Conservation (phyloP, 306 rosid genomes). For the Glycine tomentella region DNA sequence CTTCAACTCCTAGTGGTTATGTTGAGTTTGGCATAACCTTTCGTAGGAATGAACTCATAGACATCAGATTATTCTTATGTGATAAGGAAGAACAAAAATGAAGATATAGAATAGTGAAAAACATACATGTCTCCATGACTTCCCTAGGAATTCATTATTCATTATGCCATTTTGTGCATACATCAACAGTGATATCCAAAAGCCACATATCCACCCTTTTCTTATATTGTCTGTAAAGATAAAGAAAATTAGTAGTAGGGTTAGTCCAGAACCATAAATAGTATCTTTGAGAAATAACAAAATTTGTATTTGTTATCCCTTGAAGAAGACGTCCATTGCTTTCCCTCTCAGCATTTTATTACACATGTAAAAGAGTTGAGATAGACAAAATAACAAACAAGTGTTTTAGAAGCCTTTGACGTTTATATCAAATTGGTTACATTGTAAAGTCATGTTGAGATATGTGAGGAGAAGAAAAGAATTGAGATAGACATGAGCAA, state of each 20-base stretch:
- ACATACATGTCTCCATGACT: background rate
- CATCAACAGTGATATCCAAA: background rate
- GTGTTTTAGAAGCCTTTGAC: no score
- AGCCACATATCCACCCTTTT: slow-evolving; percentile 4
- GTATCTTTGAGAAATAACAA: no score
- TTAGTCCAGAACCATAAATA: no score
- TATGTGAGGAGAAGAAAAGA: no score
- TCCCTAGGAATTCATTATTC: slow-evolving; percentile 4
- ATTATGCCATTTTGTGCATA: background rate
- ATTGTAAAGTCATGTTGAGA: no score
- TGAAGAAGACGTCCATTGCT: no score
- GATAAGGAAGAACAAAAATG: background rate
- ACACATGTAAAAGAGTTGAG: background rate
- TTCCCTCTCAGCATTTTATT: no score
- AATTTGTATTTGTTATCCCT: no score
- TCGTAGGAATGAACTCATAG: slow-evolving; percentile 46
- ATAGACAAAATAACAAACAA: no score
- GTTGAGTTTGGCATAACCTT: slow-evolving; percentile 47
- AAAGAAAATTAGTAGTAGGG: background rate
- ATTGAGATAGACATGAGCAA: no score
- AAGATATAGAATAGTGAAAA: background rate
- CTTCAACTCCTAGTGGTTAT: slow-evolving; percentile 45
- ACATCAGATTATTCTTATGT: slow-evolving; percentile 33
- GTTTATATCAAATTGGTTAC: no score
- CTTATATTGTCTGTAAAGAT: background rate